These are phyloP conservation scores for Talaromyces borbonicus DNA, from an alignment of 495 filamentous ascomycete genomes.

Conservation along the genomic window DNA sequence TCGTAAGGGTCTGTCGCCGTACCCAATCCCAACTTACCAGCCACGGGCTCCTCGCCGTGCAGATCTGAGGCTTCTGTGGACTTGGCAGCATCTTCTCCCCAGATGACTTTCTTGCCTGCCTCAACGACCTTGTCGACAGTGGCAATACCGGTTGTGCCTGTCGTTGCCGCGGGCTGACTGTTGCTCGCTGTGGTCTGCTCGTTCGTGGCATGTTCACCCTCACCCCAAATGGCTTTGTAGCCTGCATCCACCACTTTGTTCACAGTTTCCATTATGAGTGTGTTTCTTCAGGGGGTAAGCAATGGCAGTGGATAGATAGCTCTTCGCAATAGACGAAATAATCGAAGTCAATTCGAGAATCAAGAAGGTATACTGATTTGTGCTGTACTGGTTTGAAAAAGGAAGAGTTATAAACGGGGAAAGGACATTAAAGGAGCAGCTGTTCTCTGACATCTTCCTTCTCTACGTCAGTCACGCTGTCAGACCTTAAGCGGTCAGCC, in stretches of 20 bases:
- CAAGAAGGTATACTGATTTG: not conserved
- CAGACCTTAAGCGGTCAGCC: not conserved
- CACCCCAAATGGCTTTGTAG: constrained; percentile 26
- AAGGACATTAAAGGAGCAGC: too few relatives aligned
- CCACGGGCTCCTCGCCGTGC: constrained; percentile 30
- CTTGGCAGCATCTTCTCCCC: not conserved
- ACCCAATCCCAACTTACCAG: constrained; percentile 16
- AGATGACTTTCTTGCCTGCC: constrained; percentile 6
- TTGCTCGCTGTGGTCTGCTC: not conserved
- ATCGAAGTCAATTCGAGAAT: not conserved
- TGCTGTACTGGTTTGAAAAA: not conserved
- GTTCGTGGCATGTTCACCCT: constrained; percentile 5
- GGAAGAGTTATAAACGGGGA: too few relatives aligned
- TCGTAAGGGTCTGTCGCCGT: constrained; percentile 38
- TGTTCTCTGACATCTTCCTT: too few relatives aligned
- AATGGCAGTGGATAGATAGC: not conserved
- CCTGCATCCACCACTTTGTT: constrained; percentile 26
- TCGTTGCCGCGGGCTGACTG: not conserved
- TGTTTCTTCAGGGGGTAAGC: not conserved
- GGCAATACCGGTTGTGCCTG: not conserved
- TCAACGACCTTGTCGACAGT: constrained; percentile 6
- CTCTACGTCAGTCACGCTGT: too few relatives aligned
- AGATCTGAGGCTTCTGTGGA: not conserved
- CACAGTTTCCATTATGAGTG: constrained; percentile 27
- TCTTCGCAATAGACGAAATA: too few relatives aligned